Evolutionary conservation across 768 basidiomycete genomes (phyloP).

Genomic region (Lentinula sp.): DNA sequence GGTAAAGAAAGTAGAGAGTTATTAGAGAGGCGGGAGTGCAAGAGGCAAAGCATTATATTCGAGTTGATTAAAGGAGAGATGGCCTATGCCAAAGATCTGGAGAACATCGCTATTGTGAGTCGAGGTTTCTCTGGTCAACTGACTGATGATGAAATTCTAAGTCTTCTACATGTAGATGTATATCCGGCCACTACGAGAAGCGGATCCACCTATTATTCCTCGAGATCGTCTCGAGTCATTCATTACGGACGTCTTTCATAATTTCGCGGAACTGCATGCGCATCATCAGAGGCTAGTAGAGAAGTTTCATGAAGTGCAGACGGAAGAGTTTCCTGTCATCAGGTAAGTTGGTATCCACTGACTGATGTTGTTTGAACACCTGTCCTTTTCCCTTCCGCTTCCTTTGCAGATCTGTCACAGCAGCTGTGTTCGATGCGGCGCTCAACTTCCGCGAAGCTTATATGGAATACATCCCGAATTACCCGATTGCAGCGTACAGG

Average conservation of each 20-base stretch:
- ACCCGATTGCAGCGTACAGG: slow-evolving; percentile 84
- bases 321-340: slow-evolving; percentile 80
- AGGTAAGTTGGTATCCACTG: slow-evolving; percentile 26
- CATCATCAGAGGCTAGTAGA: slow-evolving; percentile 77
- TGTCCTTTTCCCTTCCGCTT: neutral
- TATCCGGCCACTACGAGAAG: slow-evolving; percentile 63
- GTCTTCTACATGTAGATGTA: slow-evolving; percentile 55
- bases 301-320: slow-evolving; percentile 79
- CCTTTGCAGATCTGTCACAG: slow-evolving; percentile 44
- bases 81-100: slow-evolving; percentile 89
- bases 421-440: slow-evolving; percentile 81
- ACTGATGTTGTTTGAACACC: neutral
- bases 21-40: slow-evolving; percentile 69
- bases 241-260: slow-evolving; percentile 86
- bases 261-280: slow-evolving; percentile 67
- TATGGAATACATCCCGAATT: slow-evolving; percentile 89
- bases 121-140: neutral
- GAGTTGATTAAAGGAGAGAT: slow-evolving; percentile 95
- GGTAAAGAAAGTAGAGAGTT: slow-evolving; percentile 53
- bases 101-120: slow-evolving; percentile 73
- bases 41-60: slow-evolving; percentile 90
- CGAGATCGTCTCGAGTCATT: slow-evolving; percentile 68
- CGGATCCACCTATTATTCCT: slow-evolving; percentile 75
- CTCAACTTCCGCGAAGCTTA: slow-evolving; percentile 91
- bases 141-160: neutral